Evolutionary conservation across 1,139 yeast species (phyloP).

Genomic region (Pichia terricola): DNA sequence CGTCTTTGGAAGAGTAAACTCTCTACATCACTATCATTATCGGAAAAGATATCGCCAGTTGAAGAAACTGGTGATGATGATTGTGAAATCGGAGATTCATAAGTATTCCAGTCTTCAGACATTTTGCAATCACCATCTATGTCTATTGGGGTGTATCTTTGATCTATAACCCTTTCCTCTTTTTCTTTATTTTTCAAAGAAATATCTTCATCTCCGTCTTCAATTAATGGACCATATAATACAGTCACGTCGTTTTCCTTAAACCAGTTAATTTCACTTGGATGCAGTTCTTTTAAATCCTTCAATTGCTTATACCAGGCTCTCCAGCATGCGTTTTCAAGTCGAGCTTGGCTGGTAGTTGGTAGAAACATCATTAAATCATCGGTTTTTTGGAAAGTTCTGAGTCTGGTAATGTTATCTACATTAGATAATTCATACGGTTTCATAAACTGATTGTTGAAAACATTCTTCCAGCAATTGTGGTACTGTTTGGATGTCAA

Average conservation of each 20-base stretch:
- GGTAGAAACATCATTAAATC: conserved; percentile 25
- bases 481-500: conserved; percentile 22
- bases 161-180: too few species aligned
- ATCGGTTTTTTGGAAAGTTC: conserved; percentile 19
- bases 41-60: not conserved
- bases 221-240: conserved; percentile 61
- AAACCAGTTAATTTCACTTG: conserved; percentile 70
- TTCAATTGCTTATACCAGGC: conserved; percentile 78
- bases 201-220: conserved; percentile 1
- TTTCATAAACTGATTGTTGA: conserved; percentile 24
- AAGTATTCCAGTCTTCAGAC: not conserved
- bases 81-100: not conserved
- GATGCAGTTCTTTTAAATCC: conserved; percentile 57
- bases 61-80: not conserved
- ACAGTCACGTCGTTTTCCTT: conserved; percentile 76
- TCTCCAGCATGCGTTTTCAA: conserved; percentile 79
- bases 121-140: too few species aligned
- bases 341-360: conserved; percentile 38
- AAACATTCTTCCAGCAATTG: conserved; percentile 24
- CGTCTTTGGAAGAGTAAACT: conserved; percentile 5
- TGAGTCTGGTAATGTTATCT: conserved; percentile 17
- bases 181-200: too few species aligned
- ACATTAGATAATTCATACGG: conserved; percentile 24
- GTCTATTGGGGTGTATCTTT: too few species aligned
- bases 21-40: conserved; percentile 4